Base-by-base conservation (phyloP, 2,329 filamentous ascomycete species). In the Blumeria graminis region DNA sequence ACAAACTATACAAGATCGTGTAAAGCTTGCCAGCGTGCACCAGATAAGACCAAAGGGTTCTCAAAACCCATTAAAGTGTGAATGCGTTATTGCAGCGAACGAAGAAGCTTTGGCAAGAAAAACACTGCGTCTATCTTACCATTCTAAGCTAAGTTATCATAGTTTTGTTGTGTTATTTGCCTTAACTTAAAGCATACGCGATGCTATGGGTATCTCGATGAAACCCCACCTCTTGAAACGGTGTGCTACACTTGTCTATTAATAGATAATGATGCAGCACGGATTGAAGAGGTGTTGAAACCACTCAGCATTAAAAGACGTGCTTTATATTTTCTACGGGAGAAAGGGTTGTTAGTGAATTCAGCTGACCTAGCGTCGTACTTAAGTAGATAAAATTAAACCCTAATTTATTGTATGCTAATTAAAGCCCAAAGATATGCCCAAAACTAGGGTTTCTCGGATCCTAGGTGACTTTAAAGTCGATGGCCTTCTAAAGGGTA, bases 141-240 rank as follows among this genome's bases (percentile, higher is more conserved):
- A 53, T 36, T 55, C 16, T 53, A 6, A 36, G 41, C 34, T 57
- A 55, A 52, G 52, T 22, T 3, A 7, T 50, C 34, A n/a, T 34
- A 63, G 63, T 56, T 62, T n/a, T 35, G 60, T 56, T 64, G 63
- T 38, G 43, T 14, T 18, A 55, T 58, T 1, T 64, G 63, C 53
- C 18, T 46, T 5, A 56, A 57, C 9, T 58, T 36, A 16, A 57
- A 57, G n/a, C 63, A 64, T 43, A 38, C 52, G 38, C 56, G 57
- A 41, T 64, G 63, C 39, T 63, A 64, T 57, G 63, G 62, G 10
- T 63, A 61, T 51, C 48, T 58, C n/a, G 55, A 58, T 55, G 28
- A 35, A 13, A 11, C 6, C 28, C n/a, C 43, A 6, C 46, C 43
- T 8, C 22, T 34, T 22, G 22, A 57, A 13, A 54, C 58, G 10